Evolutionary conservation across 441 rosid species (phyloP), one percentile per base, ranked within the genome.

Genomic region (Erodium trifolium): DNA sequence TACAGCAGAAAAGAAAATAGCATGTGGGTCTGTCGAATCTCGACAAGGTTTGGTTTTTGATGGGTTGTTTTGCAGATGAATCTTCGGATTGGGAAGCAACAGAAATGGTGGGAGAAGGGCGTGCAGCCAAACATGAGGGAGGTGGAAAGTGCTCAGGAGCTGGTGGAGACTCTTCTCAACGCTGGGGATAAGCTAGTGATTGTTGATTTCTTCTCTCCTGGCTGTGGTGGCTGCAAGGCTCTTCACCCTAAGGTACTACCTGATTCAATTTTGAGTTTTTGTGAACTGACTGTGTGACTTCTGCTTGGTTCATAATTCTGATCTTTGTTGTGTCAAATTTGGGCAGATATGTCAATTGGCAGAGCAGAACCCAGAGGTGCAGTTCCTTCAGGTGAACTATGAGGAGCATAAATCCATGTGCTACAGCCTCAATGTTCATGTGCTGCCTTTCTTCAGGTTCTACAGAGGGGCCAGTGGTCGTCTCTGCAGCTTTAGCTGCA

Each of bases 401-500:
- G 98, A 93, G 83, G 97, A 93, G 69, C 98, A 87, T 31, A 93
- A 88, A 77, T 91, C 98, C 68, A 91, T 93, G 98, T 89, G 96
- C 74, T 88, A 87, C 49, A 91, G 95, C 75, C 92, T 93, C 18
- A 86, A 87, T 72, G 96, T 93, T 16, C 97, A 93, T 67, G 97
- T 91, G 31, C 82, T 93, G 31, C 97, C 97, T 2, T 91, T 93
- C 80, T 93, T 93, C 68, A 79, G 97, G 34, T 87, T 91, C 73
- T 91, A 91, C 71, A 69, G 96, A 34, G 96, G 97, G 18, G 86
- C 95, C 73, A 89, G 87, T 7, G 98, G 98, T 67, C 94, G 94
- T 57, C 34, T 93, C 31, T 91, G 97, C 75, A 91, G 96, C 81
- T 93, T 91, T 78, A 93, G 97, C 85, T 93, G 96, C 70, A 91